Evolutionary conservation across 2,329 filamentous ascomycete genomes (phyloP), one percentile per base, ranked within the genome.

Genomic region (Phialocephala sp.): DNA sequence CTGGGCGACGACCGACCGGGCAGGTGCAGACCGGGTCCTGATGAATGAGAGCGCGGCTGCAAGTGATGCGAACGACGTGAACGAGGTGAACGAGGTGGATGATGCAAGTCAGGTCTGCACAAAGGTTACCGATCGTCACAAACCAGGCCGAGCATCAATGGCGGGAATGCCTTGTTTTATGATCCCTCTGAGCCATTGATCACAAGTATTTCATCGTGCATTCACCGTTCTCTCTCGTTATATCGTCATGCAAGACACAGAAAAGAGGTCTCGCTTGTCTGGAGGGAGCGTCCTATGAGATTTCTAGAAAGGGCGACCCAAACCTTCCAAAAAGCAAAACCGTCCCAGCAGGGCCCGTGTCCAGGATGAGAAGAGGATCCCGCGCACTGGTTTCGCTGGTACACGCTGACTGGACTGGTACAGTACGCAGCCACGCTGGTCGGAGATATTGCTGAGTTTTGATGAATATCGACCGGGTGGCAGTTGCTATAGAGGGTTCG

Each of bases 311-410:
- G 50, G 20, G 22, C 18, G 24, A 32, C 15, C n/a, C 12, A 35
- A 45, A 11, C 59, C 59, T 61, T 61, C 45, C 20, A 52, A 61
- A 61, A 61, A 61, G 43, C 37, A 41, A 61, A 24, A 18, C 54
- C 24, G n/a, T 43, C 55, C 15, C n/a, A 20, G 20, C 55, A 57
- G 20, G 27, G 24, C 41, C 43, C 4, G 14, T 50, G 59, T 52
- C 47, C 55, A 20, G 59, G 59, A 61, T 61, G 22, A 32, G 27
- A 32, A 6, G 3, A 32, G 27, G 27, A 32, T 32, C 27, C 27
- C 27, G 27, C 59, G 20, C 57, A 60, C 37, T 32, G 58, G n/a
- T 43, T 39, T 8, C 8, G 27, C 32, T 52, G 36, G 35, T 55
- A 37, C 27, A 47, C 24, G 43, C 41, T 60, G 41, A 60, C 59